These are phyloP conservation scores for Cetraspora pellucida DNA, from an alignment of 192 early-diverging fungal genomes.

Conservation along the genomic window DNA sequence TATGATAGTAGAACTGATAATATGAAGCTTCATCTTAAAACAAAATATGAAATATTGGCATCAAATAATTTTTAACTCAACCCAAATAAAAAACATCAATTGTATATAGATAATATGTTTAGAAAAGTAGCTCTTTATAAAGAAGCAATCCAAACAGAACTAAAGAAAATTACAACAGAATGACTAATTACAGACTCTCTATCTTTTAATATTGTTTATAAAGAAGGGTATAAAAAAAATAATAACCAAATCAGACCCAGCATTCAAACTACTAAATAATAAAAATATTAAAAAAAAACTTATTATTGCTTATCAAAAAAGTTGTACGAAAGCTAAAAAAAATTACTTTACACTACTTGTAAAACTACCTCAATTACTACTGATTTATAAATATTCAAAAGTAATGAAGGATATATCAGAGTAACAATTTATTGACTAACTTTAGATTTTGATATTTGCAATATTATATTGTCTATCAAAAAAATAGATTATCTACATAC, in stretches of 20 bases:
- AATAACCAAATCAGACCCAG: not conserved
- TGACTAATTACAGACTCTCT: not conserved
- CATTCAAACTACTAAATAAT: not conserved
- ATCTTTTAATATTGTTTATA: not conserved
- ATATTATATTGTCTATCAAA: too few relatives aligned
- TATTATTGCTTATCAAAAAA: not conserved
- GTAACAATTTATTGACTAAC: too few relatives aligned
- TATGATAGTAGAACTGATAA: too few relatives aligned
- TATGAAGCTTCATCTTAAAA: too few relatives aligned
- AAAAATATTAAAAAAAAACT: conserved; percentile 15
- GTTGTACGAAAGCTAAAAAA: not conserved
- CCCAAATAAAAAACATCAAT: not conserved
- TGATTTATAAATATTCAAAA: too few relatives aligned
- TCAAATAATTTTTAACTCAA: not conserved
- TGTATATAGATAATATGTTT: not conserved
- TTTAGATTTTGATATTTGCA: too few relatives aligned
- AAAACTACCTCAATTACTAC: conserved; percentile 14
- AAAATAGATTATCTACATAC: too few relatives aligned
- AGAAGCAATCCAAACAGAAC: not conserved
- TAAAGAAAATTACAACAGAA: not conserved
- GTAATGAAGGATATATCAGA: too few relatives aligned
- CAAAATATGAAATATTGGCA: too few relatives aligned
- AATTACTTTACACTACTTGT: not conserved
- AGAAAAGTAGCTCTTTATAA: not conserved
- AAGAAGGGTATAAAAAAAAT: conserved; percentile 8